Percentiles rank a stretch among this genome's conserved stretches.
Conservation (phyloP, 352 stramenopile species). For the Globisporangium yorkense region DNA sequence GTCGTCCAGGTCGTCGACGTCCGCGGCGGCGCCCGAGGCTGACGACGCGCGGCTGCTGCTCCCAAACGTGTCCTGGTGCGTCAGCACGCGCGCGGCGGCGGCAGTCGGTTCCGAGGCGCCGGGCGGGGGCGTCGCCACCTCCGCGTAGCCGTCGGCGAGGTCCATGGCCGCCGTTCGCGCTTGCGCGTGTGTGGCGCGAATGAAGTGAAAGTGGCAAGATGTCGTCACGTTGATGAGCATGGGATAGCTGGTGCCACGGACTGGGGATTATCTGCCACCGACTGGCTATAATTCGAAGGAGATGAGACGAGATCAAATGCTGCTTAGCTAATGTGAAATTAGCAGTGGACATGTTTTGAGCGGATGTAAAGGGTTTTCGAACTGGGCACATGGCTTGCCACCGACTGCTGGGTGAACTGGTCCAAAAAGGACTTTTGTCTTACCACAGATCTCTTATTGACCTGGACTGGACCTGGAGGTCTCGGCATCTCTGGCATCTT, state of each 20-base stretch:
- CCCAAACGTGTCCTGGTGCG: constrained; percentile 32
- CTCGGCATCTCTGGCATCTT: no score
- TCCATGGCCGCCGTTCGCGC: not conserved
- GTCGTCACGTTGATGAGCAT: not conserved
- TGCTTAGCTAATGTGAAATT: not conserved
- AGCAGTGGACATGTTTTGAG: not conserved
- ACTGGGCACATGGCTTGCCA: not conserved
- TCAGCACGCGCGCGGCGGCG: constrained; percentile 6
- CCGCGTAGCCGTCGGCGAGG: constrained; percentile 16
- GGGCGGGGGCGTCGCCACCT: constrained; percentile 39
- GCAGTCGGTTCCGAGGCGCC: not conserved
- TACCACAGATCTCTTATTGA: not conserved
- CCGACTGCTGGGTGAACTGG: not conserved
- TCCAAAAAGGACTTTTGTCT: no score
- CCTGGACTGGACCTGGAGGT: no score
- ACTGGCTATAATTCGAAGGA: not conserved
- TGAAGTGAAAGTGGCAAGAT: not conserved
- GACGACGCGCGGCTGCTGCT: constrained; percentile 17
- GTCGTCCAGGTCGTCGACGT: constrained; percentile 15
- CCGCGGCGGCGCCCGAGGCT: constrained; percentile 5
- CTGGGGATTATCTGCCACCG: no score
- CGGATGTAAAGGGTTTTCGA: not conserved
- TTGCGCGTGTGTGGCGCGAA: not conserved
- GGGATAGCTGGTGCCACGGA: not conserved
- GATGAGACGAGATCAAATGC: not conserved